These are phyloP conservation scores for Waitea zeae DNA, from an alignment of 1,284 basidiomycete genomes.

Conservation along the genomic window DNA sequence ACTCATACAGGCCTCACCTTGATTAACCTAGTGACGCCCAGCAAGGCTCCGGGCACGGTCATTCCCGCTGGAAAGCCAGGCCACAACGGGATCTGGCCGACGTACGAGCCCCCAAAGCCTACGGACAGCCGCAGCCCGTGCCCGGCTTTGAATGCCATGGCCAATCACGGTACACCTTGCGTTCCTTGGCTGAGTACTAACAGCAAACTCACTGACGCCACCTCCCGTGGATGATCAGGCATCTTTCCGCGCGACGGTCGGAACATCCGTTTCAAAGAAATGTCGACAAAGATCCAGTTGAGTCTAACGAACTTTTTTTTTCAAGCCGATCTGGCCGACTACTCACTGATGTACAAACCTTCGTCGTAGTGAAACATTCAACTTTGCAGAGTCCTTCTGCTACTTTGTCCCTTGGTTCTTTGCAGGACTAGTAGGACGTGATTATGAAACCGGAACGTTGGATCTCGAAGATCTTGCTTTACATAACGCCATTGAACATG, in stretches of 20 bases:
- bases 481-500: slow-evolving; percentile 6
- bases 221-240: slow-evolving; percentile 23
- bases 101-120: slow-evolving; percentile 33
- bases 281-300: slow-evolving; percentile 27
- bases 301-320: too few relatives aligned
- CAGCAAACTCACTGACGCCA: background rate
- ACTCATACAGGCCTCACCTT: too few relatives aligned
- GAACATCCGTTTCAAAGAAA: slow-evolving; percentile 45
- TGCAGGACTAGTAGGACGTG: slow-evolving; percentile 35
- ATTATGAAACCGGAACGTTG: slow-evolving; percentile 16
- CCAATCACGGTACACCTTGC: slow-evolving; percentile 27
- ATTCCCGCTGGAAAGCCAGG: slow-evolving; percentile 30
- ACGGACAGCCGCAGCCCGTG: slow-evolving; percentile 48
- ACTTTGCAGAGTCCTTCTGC: slow-evolving; percentile 51
- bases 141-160: slow-evolving; percentile 26
- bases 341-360: too few relatives aligned
- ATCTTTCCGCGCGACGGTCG: slow-evolving; percentile 49
- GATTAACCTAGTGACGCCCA: background rate
- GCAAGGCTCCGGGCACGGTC: background rate
- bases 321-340: too few relatives aligned
- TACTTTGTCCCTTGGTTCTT: slow-evolving; percentile 41
- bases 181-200: too few relatives aligned
- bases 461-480: slow-evolving; percentile 5
- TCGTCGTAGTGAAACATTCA: slow-evolving; percentile 43
- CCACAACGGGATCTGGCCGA: slow-evolving; percentile 50